These are phyloP conservation scores for Capsicum pubescens DNA, from an alignment of 257 asterid genomes.

Conservation along the genomic window DNA sequence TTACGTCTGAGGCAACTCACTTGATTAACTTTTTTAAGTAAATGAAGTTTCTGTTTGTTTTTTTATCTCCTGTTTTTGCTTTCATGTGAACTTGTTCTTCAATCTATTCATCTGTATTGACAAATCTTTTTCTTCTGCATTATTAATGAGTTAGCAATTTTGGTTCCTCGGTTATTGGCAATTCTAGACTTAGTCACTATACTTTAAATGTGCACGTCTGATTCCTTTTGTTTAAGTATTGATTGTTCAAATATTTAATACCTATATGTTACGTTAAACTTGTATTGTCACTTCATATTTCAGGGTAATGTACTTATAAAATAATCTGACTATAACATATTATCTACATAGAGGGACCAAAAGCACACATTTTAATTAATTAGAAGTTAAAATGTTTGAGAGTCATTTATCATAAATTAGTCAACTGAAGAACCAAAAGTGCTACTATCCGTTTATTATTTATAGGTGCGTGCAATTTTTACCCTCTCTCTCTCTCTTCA, in stretches of 20 bases:
- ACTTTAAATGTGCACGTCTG: not conserved
- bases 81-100: constrained; percentile 18
- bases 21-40: not conserved
- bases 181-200: not conserved
- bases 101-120: not conserved
- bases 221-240: not conserved
- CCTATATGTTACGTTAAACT: not conserved
- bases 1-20: not conserved
- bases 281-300: not conserved
- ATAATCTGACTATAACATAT: not conserved
- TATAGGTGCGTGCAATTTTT: not conserved
- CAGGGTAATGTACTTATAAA: not conserved
- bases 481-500: not conserved
- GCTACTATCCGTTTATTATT: not conserved
- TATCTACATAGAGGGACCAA: not conserved
- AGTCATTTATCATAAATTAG: not conserved
- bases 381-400: not conserved
- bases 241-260: not conserved
- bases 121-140: not conserved
- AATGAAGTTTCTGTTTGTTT: constrained; percentile 18
- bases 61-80: not conserved
- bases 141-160: not conserved
- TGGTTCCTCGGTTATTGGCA: not conserved
- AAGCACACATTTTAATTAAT: not conserved
- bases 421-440: not conserved